A percentile compares a stretch with the other conserved stretches of the same genome.
These are phyloP conservation scores for Graphiopsis chlorocephala DNA, from an alignment of 2,329 filamentous ascomycete species.

Conservation along the genomic window DNA sequence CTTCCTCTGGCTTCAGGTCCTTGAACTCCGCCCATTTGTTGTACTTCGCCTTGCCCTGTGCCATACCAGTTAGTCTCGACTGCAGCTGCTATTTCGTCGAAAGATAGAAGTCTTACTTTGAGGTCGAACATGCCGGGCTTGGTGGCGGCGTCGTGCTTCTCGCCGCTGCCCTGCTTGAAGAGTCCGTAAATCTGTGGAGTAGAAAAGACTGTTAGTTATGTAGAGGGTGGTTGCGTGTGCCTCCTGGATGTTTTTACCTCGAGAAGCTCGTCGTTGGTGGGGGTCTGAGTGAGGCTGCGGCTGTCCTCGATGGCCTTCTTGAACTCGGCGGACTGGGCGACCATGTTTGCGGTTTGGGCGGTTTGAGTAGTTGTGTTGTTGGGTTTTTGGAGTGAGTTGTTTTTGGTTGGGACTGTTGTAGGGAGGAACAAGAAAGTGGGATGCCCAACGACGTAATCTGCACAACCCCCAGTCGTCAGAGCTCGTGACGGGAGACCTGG, in stretches of 20 bases:
- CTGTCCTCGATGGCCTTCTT: slow-evolving; percentile 69
- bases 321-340: slow-evolving; percentile 62
- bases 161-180: slow-evolving; percentile 46
- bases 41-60: slow-evolving; percentile 67
- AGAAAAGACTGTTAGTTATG: not conserved
- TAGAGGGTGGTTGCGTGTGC: not conserved
- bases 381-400: not conserved
- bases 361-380: not conserved
- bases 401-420: slow-evolving; percentile 7
- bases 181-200: slow-evolving; percentile 54
- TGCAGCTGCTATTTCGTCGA: not conserved
- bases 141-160: slow-evolving; percentile 38
- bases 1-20: slow-evolving; percentile 63
- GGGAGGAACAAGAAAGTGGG: slow-evolving; percentile 5
- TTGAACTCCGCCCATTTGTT: slow-evolving; percentile 70
- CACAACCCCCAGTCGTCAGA: not conserved
- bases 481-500: not conserved
- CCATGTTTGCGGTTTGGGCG: slow-evolving; percentile 17
- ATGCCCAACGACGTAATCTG: slow-evolving; percentile 14
- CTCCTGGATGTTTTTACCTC: slow-evolving; percentile 38
- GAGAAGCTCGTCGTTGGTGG: slow-evolving; percentile 62
- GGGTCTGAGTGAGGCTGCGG: slow-evolving; percentile 66
- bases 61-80: not conserved
- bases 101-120: slow-evolving; percentile 51
- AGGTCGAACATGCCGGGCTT: slow-evolving; percentile 69